Conservation (phyloP, 768 basidiomycete species). For the Pleurotus giganteus region DNA sequence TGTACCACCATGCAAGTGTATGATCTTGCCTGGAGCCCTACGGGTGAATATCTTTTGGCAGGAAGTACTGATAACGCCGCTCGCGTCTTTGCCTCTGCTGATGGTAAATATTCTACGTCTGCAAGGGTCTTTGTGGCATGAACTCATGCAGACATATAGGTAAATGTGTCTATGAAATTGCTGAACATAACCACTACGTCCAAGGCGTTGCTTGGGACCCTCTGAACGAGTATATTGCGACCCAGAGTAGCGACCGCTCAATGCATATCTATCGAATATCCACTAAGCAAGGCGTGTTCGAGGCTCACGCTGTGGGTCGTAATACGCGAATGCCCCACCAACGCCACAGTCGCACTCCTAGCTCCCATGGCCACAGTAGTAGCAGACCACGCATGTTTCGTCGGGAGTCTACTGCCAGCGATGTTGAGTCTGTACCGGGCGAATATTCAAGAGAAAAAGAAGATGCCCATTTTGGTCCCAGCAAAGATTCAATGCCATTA, state of each 20-base stretch:
- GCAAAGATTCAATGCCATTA: slow-evolving; percentile 39
- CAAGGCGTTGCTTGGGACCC: slow-evolving; percentile 99
- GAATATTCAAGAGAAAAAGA: slow-evolving; percentile 53
- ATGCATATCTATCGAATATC: slow-evolving; percentile 93
- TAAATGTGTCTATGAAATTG: slow-evolving; percentile 84
- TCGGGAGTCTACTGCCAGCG: slow-evolving; percentile 72
- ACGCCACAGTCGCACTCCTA: slow-evolving; percentile 67
- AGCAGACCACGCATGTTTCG: slow-evolving; percentile 61
- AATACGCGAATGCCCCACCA: slow-evolving; percentile 74
- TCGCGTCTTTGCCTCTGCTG: slow-evolving; percentile 70
- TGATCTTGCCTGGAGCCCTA: slow-evolving; percentile 96
- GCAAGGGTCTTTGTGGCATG: slow-evolving; percentile 1
- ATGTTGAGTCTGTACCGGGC: slow-evolving; percentile 60
- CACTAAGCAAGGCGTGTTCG: slow-evolving; percentile 76
- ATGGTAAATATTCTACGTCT: slow-evolving; percentile 47
- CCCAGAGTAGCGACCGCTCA: slow-evolving; percentile 93
- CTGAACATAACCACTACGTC: slow-evolving; percentile 94
- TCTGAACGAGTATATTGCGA: slow-evolving; percentile 94
- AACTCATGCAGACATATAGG: slow-evolving; percentile 41
- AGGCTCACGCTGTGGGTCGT: slow-evolving; percentile 88
- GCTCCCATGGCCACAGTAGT: slow-evolving; percentile 38
- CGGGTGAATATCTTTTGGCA: slow-evolving; percentile 91
- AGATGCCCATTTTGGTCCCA: slow-evolving; percentile 27
- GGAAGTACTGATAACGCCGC: slow-evolving; percentile 97
- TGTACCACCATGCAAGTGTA: slow-evolving; percentile 96